phyloP scores from a whole-genome alignment of 2,329 filamentous ascomycete species.

The Aspergillus thermomutatus region DNA sequence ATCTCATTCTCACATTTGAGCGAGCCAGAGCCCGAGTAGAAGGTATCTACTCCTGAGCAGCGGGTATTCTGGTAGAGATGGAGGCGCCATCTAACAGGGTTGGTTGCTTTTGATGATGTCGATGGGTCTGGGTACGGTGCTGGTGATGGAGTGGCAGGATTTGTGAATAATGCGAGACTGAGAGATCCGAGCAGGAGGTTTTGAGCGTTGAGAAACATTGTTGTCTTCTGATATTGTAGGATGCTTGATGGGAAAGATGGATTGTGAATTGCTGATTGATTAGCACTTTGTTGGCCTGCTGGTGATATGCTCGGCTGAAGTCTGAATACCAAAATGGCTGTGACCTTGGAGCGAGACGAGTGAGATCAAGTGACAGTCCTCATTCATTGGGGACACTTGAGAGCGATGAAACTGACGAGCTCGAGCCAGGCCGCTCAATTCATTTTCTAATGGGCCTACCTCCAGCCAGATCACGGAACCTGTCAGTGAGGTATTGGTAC shows the following conservation, averaged over 20 bases:
- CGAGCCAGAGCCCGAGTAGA: conserved; percentile 7
- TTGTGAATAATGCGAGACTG: not conserved
- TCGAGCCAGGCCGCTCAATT: not conserved
- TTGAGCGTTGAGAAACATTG: not conserved
- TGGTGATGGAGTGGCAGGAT: not conserved
- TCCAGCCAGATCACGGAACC: not conserved
- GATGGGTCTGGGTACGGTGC: not conserved
- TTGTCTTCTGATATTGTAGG: no score
- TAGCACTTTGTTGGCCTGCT: no score
- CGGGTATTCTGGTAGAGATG: conserved; percentile 10
- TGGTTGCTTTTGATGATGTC: not conserved
- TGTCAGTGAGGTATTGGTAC: not conserved
- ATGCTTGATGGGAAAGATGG: no score
- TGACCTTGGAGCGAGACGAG: no score
- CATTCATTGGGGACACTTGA: not conserved
- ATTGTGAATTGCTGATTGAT: no score
- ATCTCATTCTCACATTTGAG: conserved; percentile 3
- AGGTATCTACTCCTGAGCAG: conserved; percentile 11
- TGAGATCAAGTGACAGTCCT: no score
- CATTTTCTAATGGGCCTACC: not conserved
- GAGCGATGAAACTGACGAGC: not conserved
- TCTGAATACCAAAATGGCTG: no score
- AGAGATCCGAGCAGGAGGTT: not conserved
- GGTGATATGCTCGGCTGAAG: no score
- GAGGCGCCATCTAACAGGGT: conserved; percentile 4